Evolutionary conservation across 352 stramenopile species (phyloP).

Genomic region (Phytopythium mirpurense): DNA sequence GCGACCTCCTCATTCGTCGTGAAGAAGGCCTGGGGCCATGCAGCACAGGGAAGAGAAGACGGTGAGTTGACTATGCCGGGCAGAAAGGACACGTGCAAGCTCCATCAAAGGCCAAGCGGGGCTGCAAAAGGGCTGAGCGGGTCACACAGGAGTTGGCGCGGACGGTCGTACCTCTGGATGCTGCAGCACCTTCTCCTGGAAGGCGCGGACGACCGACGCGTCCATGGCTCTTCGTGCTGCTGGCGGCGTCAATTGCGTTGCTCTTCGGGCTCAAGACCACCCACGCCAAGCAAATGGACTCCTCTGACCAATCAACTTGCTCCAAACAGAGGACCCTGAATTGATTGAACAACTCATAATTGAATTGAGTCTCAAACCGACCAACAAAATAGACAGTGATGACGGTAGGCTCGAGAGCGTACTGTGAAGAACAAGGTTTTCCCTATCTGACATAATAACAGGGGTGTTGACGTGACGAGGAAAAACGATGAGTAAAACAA

Average conservation of each 20-base stretch:
- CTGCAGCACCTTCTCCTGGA: slow-evolving; percentile 63
- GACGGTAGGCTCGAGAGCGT: too few relatives aligned
- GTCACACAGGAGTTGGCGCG: neutral
- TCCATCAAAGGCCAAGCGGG: neutral
- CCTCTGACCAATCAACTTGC: neutral
- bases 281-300: slow-evolving; percentile 4
- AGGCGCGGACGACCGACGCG: slow-evolving; percentile 45
- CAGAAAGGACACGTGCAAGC: neutral
- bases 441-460: too few relatives aligned
- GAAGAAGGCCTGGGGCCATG: slow-evolving; percentile 56
- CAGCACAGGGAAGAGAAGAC: too few relatives aligned
- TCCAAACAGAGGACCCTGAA: neutral
- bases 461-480: slow-evolving; percentile 3
- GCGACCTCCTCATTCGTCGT: slow-evolving; percentile 62
- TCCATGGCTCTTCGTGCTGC: slow-evolving; percentile 35
- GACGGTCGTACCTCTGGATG: slow-evolving; percentile 49
- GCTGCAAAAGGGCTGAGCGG: neutral
- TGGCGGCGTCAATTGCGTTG: slow-evolving; percentile 11
- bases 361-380: too few relatives aligned
- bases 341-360: neutral
- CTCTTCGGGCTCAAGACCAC: neutral
- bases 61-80: too few relatives aligned
- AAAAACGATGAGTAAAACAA: slow-evolving; percentile 2
- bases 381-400: too few relatives aligned
- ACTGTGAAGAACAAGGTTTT: too few relatives aligned